Evolutionary conservation across 352 stramenopile species (phyloP), one percentile per base, ranked within the genome.

Genomic region (Phytophthora pseudosyringae): DNA sequence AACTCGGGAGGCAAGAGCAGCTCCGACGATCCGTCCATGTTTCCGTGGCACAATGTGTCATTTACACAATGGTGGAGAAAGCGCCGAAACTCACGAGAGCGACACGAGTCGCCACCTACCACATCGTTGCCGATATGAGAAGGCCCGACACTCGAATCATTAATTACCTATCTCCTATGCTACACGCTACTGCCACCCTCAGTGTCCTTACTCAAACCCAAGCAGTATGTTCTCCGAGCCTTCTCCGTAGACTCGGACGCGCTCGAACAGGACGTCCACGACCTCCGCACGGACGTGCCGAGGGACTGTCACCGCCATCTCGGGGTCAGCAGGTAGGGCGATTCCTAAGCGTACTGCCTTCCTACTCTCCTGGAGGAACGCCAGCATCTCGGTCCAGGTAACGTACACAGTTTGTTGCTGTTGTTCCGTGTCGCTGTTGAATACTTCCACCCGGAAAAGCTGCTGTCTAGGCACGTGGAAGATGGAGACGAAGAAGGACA

Each of bases 11-110:
- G 48, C 52, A 75, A 71, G 8, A 57, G n/a, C 36, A 47, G 25
- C 7, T 40, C 58, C 6, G 65, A 70, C 1, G 77, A 86, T 51
- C 59, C 63, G 39, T 86, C 79, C 1, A 39, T 88, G 56, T 89
- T 89, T 64, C 75, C 69, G 8, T 95, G 86, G 86, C 75, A 89
- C 45, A 83, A 81, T 44, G 82, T 93, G 13, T 93, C 84, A 18
- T 83, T 95, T 35, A 69, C 86, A 2, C 80, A 93, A 41, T 95
- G 87, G 87, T 95, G 87, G 87, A 63, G 75, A 12, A 82, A 84
- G 40, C 78, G 83, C 11, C 72, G 61, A 26, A 73, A 58, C 21
- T 74, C 64, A 29, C 43, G 59, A 53, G 63, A 63, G 29, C 68
- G 59, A 21, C 54, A 70, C 15, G 67, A 69, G 11, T 54, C 62